These are phyloP conservation scores for Aspergillus vadensis DNA, from an alignment of 2,329 filamentous ascomycete genomes.

Conservation along the genomic window DNA sequence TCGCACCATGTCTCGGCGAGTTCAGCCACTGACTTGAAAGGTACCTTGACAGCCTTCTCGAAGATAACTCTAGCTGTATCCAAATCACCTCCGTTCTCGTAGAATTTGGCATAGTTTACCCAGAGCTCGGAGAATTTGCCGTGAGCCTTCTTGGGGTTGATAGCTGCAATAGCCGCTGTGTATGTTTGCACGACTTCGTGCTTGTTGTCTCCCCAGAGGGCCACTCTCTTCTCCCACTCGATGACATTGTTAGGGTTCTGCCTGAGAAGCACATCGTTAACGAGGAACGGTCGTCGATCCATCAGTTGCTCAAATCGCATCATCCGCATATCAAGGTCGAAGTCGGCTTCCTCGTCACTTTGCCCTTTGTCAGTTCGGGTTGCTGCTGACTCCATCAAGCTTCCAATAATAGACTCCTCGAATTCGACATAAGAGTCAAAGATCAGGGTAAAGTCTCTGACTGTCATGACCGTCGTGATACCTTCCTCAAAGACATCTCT, in stretches of 20 bases:
- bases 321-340: conserved; percentile 95
- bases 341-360: conserved; percentile 80
- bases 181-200: conserved; percentile 91
- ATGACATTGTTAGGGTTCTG: conserved; percentile 96
- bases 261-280: conserved; percentile 91
- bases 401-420: conserved; percentile 91
- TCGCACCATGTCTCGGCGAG: conserved; percentile 98
- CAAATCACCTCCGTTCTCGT: conserved; percentile 83
- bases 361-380: conserved; percentile 75
- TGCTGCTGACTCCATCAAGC: conserved; percentile 85
- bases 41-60: conserved; percentile 97
- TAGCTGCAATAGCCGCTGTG: conserved; percentile 87
- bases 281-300: conserved; percentile 91
- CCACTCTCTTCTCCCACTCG: conserved; percentile 98
- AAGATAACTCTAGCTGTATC: conserved; percentile 86
- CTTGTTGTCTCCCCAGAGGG: conserved; percentile 91
- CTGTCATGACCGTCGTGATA: conserved; percentile 97
- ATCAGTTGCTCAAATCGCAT: conserved; percentile 97
- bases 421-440: conserved; percentile 98
- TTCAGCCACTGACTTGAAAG: conserved; percentile 96
- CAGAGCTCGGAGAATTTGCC: conserved; percentile 94
- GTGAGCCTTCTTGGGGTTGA: conserved; percentile 90
- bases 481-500: conserved; percentile 94
- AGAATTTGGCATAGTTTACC: conserved; percentile 96
- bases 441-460: conserved; percentile 92